These are phyloP conservation scores for Incumbomyces delicatus DNA, from an alignment of 2,329 filamentous ascomycete genomes.

Conservation along the genomic window DNA sequence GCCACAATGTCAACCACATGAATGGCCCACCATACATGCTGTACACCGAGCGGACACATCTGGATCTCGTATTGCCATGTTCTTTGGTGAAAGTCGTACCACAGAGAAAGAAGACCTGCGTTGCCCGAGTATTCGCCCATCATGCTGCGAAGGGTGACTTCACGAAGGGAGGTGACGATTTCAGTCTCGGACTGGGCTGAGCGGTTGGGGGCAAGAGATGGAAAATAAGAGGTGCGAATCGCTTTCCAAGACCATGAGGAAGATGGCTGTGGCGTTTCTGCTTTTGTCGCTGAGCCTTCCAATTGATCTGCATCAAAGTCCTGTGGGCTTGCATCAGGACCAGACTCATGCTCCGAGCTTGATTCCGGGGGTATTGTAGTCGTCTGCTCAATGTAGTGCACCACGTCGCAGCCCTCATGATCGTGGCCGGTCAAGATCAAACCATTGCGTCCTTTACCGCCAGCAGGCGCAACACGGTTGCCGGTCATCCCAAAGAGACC, in stretches of 20 bases:
- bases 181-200: conserved; percentile 23
- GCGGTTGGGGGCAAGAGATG: conserved; percentile 5
- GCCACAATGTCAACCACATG: conserved; percentile 60
- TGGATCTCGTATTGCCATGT: conserved; percentile 76
- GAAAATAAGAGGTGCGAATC: neutral
- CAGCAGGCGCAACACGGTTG: conserved; percentile 46
- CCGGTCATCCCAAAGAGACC: conserved; percentile 71
- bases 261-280: neutral
- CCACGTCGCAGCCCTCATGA: conserved; percentile 84
- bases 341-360: neutral
- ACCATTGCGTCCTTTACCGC: conserved; percentile 60
- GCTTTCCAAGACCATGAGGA: conserved; percentile 4
- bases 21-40: conserved; percentile 90
- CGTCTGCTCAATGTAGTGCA: conserved; percentile 54
- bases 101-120: conserved; percentile 74
- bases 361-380: conserved; percentile 9
- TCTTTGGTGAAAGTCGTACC: conserved; percentile 66
- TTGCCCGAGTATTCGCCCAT: conserved; percentile 96
- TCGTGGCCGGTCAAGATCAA: conserved; percentile 89
- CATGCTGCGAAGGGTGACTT: conserved; percentile 93
- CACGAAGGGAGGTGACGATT: conserved; percentile 55
- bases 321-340: neutral
- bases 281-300: too few relatives aligned
- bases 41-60: conserved; percentile 68
- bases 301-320: neutral